Evolutionary conservation across 805 yeast species (phyloP), one percentile per base, ranked within the genome.

Genomic region (Candida incommunis): DNA sequence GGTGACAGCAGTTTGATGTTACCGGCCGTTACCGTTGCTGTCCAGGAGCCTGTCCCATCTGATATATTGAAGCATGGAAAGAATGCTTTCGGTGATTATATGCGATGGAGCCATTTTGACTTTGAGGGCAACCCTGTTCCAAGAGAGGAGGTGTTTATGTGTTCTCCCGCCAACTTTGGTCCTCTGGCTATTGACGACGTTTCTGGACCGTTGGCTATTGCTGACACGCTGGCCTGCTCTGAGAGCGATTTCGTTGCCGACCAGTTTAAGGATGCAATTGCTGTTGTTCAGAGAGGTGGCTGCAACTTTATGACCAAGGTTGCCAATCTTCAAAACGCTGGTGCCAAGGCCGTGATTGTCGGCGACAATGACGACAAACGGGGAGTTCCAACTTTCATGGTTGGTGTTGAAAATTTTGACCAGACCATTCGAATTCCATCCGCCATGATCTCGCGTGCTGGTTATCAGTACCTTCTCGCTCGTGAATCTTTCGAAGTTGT

Each of bases 271-370:
- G 37, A 18, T n/a, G 7, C 9, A 4, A 18, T 31, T 40, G 56
- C 54, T 24, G 46, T 55, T 24, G 60, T 55, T 15, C 43, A 44
- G 7, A 49, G 75, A 40, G 76, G 76, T 3, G 64, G 60, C 11
- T 71, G 76, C 52, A 64, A 74, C n/a, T 73, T 73, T 54, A 69
- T 66, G 27, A 62, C 63, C 21, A 72, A 72, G 48, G 69, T 71
- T 11, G 48, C 57, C 21, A 63, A 67, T 46, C 48, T 72, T 24
- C 52, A 68, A 40, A 51, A 56, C 2, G 55, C 44, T 26, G 62
- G 62, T 9, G 75, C 75, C 1, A 54, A 48, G 15, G 68, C 71
- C 9, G 65, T 72, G 3, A 56, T 73, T 5, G 63, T 72, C 20
- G 76, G 72, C 24, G 73, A 72, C 52, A 66, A 70, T 51, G 70